These are phyloP conservation scores for Oryza longistaminata DNA, from an alignment of 176 grass and related monocot species.

Conservation along the genomic window DNA sequence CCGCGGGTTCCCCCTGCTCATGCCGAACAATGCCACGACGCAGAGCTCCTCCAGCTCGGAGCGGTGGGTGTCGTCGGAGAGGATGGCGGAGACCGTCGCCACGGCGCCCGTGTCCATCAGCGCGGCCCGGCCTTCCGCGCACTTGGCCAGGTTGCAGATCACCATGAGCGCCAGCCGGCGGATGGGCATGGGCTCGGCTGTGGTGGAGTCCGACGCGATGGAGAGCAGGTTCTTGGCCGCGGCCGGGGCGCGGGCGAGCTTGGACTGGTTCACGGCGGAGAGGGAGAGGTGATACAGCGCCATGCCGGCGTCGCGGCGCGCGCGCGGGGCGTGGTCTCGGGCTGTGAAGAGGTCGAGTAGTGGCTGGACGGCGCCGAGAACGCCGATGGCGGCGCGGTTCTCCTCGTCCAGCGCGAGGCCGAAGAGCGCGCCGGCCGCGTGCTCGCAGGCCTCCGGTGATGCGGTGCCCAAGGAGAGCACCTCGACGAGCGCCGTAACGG, in stretches of 20 bases:
- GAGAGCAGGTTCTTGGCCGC: conserved; percentile 42
- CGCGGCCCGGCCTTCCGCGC: conserved; percentile 57
- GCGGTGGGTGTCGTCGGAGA: not conserved
- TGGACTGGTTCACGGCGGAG: conserved; percentile 50
- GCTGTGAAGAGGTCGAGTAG: conserved; percentile 53
- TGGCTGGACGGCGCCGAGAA: conserved; percentile 59
- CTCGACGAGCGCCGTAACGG: conserved; percentile 56
- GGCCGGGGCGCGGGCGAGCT: conserved; percentile 51
- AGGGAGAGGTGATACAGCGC: conserved; percentile 76
- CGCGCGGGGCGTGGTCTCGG: conserved; percentile 26
- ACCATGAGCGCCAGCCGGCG: conserved; percentile 78
- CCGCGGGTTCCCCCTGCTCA: conserved; percentile 71
- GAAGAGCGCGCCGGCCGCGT: conserved; percentile 68
- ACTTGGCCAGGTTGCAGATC: conserved; percentile 61
- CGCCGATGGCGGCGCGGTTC: conserved; percentile 76
- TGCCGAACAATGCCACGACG: conserved; percentile 64
- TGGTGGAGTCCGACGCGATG: conserved; percentile 28
- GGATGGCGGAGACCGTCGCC: conserved; percentile 40
- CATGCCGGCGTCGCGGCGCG: conserved; percentile 57
- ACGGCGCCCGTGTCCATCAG: conserved; percentile 73
- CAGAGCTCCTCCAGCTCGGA: conserved; percentile 52
- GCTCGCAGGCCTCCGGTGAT: conserved; percentile 53
- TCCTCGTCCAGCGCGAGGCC: conserved; percentile 59
- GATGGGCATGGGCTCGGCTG: conserved; percentile 21
- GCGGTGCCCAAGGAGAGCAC: conserved; percentile 8